Conservation (phyloP, 768 basidiomycete genomes). For the Psilocybe subaeruginosa region DNA sequence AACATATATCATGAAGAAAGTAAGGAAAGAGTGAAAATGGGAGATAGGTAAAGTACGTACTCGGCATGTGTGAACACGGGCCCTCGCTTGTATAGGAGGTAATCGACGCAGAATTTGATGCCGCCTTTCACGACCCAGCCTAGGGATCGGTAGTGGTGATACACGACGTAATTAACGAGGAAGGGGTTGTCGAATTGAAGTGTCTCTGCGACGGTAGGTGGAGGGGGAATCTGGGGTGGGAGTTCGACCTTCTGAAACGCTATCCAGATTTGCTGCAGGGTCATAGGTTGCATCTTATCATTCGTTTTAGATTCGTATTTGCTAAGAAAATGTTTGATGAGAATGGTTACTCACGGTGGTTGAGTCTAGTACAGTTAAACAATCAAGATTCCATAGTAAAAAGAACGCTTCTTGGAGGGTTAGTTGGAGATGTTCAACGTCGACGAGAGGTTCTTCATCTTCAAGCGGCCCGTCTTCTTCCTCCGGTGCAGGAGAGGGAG, state of each 20-base stretch:
- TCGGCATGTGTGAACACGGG: constrained; percentile 96
- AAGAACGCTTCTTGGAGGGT: constrained; percentile 91
- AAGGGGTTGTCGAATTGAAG: constrained; percentile 89
- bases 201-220: constrained; percentile 15
- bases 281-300: constrained; percentile 54
- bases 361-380: constrained; percentile 71
- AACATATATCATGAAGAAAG: background rate
- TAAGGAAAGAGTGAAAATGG: background rate
- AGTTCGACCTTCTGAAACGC: constrained; percentile 62
- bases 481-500: constrained; percentile 28
- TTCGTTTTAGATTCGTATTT: constrained; percentile 6
- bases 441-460: constrained; percentile 59
- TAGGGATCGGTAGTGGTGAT: constrained; percentile 94
- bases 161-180: constrained; percentile 84
- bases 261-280: constrained; percentile 61
- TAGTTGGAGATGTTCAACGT: constrained; percentile 90
- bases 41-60: constrained; percentile 47
- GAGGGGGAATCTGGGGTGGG: constrained; percentile 38
- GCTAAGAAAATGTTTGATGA: background rate
- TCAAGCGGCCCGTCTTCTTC: constrained; percentile 35
- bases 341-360: constrained; percentile 52
- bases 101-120: constrained; percentile 97
- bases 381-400: constrained; percentile 81
- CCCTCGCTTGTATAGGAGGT: constrained; percentile 91
- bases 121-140: constrained; percentile 98